Conservation (phyloP, 1,139 yeast species). For the Nakaseomyces sp. region DNA sequence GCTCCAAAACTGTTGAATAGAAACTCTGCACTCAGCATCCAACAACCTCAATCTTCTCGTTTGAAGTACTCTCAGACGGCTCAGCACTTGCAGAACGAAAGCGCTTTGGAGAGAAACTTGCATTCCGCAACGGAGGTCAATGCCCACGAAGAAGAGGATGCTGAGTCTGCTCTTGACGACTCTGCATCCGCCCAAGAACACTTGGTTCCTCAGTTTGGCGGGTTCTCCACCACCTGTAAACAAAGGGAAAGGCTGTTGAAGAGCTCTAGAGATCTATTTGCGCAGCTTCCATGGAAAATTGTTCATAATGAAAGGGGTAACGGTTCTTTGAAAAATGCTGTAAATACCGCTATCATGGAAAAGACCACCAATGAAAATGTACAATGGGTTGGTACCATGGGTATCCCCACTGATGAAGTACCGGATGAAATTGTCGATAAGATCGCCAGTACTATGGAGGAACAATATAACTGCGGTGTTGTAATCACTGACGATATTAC, state of each 20-base stretch:
- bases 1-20: slow-evolving; percentile 4
- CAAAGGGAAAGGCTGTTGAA: slow-evolving; percentile 35
- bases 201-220: slow-evolving; percentile 59
- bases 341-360: slow-evolving; percentile 46
- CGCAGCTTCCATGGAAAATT: slow-evolving; percentile 64
- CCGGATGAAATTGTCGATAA: slow-evolving; percentile 44
- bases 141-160: slow-evolving; percentile 9
- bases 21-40: slow-evolving; percentile 4
- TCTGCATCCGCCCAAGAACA: not conserved
- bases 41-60: slow-evolving; percentile 10
- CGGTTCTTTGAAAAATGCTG: slow-evolving; percentile 81
- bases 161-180: slow-evolving; percentile 11
- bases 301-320: slow-evolving; percentile 66
- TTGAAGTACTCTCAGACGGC: slow-evolving; percentile 15
- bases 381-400: slow-evolving; percentile 78
- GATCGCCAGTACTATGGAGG: slow-evolving; percentile 38
- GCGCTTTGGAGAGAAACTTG: not conserved
- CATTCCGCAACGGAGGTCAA: not conserved
- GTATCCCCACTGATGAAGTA: slow-evolving; percentile 78
- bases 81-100: slow-evolving; percentile 7
- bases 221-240: slow-evolving; percentile 45
- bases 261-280: slow-evolving; percentile 47
- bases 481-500: slow-evolving; percentile 65
- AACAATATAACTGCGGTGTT: slow-evolving; percentile 48
- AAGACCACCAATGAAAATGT: slow-evolving; percentile 39